These are phyloP conservation scores for Coriaria nepalensis DNA, from an alignment of 306 rosid species.

Conservation along the genomic window DNA sequence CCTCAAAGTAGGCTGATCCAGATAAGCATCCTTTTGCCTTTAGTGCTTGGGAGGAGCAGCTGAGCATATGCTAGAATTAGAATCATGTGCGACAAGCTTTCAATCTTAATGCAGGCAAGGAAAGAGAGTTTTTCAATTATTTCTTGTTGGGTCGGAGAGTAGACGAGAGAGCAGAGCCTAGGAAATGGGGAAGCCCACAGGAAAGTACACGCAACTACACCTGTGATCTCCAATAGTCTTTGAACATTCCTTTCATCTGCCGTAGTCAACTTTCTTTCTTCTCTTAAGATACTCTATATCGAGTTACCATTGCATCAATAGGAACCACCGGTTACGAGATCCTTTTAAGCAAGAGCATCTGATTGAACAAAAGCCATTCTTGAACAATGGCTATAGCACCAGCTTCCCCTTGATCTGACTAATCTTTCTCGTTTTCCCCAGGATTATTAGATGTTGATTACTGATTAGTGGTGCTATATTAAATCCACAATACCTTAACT, in stretches of 20 bases:
- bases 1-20: no score
- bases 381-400: not conserved
- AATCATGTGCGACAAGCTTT: no score
- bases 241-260: no score
- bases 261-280: not conserved
- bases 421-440: not conserved
- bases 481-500: no score
- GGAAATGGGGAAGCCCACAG: not conserved
- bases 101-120: not conserved
- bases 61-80: no score
- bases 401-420: not conserved
- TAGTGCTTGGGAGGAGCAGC: no score
- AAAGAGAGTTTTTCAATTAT: conserved; percentile 1
- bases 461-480: not conserved
- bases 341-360: not conserved
- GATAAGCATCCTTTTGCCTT: no score
- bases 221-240: no score
- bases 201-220: no score
- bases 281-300: not conserved
- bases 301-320: not conserved
- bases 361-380: not conserved
- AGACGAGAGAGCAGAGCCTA: no score
- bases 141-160: not conserved
- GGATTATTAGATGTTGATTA: not conserved
- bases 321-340: not conserved